Conservation (phyloP, 2,329 filamentous ascomycete genomes). For the Fusarium palustre region DNA sequence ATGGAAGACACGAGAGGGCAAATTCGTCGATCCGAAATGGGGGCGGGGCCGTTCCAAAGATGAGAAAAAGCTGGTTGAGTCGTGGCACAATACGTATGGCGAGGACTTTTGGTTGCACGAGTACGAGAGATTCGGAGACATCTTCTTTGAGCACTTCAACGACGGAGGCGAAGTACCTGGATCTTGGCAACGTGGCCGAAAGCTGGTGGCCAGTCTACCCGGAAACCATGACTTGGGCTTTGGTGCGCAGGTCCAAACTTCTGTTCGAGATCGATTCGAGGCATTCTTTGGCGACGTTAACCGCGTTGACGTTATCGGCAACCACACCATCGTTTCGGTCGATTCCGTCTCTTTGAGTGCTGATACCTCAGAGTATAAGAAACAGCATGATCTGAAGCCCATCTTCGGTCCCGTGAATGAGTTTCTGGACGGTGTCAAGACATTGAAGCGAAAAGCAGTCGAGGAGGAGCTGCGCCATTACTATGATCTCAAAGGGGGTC, state of each 20-base stretch:
- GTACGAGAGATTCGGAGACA: conserved; percentile 84
- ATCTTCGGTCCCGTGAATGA: conserved; percentile 82
- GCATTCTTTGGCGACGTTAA: conserved; percentile 94
- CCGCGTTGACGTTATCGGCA: conserved; percentile 88
- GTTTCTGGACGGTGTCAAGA: conserved; percentile 77
- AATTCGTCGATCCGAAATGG: conserved; percentile 71
- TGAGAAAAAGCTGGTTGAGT: conserved; percentile 68
- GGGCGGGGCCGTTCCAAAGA: conserved; percentile 61
- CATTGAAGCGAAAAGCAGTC: conserved; percentile 74
- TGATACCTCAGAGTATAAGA: conserved; percentile 63
- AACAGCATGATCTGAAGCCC: conserved; percentile 63
- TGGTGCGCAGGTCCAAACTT: conserved; percentile 82
- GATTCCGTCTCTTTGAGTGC: conserved; percentile 91
- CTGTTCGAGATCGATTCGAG: conserved; percentile 85
- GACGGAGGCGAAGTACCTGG: conserved; percentile 65
- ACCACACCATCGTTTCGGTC: conserved; percentile 94
- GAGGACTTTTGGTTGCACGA: conserved; percentile 88
- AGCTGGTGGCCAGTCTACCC: conserved; percentile 85
- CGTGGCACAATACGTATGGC: conserved; percentile 80
- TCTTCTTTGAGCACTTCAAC: conserved; percentile 82
- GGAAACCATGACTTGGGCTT: conserved; percentile 98
- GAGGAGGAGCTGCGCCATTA: conserved; percentile 75
- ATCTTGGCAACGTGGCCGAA: conserved; percentile 74
- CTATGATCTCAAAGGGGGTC: conserved; percentile 68
- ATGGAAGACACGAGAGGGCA: conserved; percentile 80